Base-by-base conservation (phyloP, 1,284 basidiomycete genomes). In the Fomitopsis pinicola region DNA sequence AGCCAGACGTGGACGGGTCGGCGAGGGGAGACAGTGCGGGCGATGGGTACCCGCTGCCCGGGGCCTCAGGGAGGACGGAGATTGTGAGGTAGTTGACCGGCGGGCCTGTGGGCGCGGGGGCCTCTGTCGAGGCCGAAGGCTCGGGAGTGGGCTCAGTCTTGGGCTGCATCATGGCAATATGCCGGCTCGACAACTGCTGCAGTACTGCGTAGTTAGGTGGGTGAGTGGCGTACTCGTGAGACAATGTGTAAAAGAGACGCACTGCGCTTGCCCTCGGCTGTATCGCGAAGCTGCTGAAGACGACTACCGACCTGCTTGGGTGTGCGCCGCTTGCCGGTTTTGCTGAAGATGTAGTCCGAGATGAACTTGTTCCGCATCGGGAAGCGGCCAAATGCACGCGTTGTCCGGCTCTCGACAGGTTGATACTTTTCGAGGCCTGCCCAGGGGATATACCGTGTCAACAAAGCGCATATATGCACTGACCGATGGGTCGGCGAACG, bases 281-380 rank as follows among this genome's bases (percentile, higher is more conserved):
- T 87, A 71, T 89, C 87, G 69, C 87, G 78, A 58, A 90, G 80
- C 68, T 90, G 88, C 70, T 90, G 88, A 30, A 90, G 77, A 55
- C 88, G 86, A 66, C 86, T 88, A 61, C 88, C 88, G 53, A 90
- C 88, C 72, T 90, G 88, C 70, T 89, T 90, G 33, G 87, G 82
- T 4, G 86, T 87, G 65, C 88, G 80, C 58, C 79, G 78, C 70
- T 86, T 83, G 45, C 88, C 86, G 5, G 88, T 89, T 60, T 79
- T 78, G 50, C 79, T 77, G 71, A 77, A 83, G 69, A 90, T 89
- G 72, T 86, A 87, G 66, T 89, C 86, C 60, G 87, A 88, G 68
- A 90, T 88, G 74, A 89, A 90, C 57, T 86, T 81, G 75, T 91
- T 91, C 59, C 89, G 80, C 80, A 87, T 84, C 48, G 88, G 88